Conservation (phyloP, 768 basidiomycete species). For the Dacryopinax primogenitus region DNA sequence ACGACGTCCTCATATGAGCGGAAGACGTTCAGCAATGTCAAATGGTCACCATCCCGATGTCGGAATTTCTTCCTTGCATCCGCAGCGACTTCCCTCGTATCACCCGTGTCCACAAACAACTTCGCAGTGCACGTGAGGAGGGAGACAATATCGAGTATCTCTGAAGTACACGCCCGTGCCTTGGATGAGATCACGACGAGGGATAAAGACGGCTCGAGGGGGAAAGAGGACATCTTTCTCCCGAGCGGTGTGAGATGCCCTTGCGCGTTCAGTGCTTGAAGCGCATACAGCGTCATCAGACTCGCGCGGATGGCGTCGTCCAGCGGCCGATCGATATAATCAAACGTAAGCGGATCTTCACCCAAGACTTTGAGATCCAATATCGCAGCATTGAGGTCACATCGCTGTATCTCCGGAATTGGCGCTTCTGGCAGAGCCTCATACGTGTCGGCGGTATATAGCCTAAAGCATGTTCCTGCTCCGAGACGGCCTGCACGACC, state of each 20-base stretch:
- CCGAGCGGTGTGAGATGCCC: slow-evolving; percentile 61
- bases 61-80: slow-evolving; percentile 59
- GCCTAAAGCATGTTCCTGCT: slow-evolving; percentile 72
- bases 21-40: slow-evolving; percentile 77
- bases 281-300: slow-evolving; percentile 45
- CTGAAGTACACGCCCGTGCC: slow-evolving; percentile 54
- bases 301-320: slow-evolving; percentile 36
- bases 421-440: slow-evolving; percentile 48
- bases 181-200: slow-evolving; percentile 69
- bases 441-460: slow-evolving; percentile 80
- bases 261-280: slow-evolving; percentile 61
- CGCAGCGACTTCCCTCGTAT: slow-evolving; percentile 58
- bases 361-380: slow-evolving; percentile 77
- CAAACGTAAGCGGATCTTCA: slow-evolving; percentile 65
- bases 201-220: slow-evolving; percentile 75
- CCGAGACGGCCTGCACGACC: slow-evolving; percentile 95
- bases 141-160: slow-evolving; percentile 75
- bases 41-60: slow-evolving; percentile 79
- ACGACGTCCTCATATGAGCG: slow-evolving; percentile 64
- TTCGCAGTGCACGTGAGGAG: slow-evolving; percentile 69
- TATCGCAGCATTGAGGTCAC: slow-evolving; percentile 67
- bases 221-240: slow-evolving; percentile 75
- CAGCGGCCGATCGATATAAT: slow-evolving; percentile 83
- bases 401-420: slow-evolving; percentile 84
- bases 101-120: slow-evolving; percentile 56